phyloP scores from a whole-genome alignment of 108 stramenopile species.

The Skeletonema marinoi region DNA sequence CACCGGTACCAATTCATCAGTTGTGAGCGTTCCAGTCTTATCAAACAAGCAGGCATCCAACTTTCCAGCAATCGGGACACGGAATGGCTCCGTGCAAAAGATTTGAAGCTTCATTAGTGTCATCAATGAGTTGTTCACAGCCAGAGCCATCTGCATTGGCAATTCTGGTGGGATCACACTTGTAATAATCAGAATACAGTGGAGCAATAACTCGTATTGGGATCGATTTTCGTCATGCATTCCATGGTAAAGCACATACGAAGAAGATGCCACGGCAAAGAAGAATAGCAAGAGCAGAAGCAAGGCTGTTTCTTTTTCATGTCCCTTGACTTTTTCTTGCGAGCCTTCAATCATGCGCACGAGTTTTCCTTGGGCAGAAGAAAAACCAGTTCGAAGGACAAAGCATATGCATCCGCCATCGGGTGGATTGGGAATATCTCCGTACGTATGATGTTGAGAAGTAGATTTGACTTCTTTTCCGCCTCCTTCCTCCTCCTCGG shows the following conservation, averaged over 20 bases:
- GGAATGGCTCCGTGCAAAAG: conserved; percentile 96
- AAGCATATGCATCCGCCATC: conserved; percentile 92
- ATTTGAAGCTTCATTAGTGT: conserved; percentile 96
- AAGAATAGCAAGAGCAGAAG: conserved; percentile 90
- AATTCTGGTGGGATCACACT: conserved; percentile 96
- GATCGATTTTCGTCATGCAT: conserved; percentile 85
- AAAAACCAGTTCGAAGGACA: conserved; percentile 96
- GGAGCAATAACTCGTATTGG: conserved; percentile 92
- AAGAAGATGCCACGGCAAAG: conserved; percentile 92
- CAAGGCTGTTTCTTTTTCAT: conserved; percentile 90
- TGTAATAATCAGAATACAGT: conserved; percentile 96
- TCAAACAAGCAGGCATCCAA: conserved; percentile 95
- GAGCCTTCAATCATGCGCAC: conserved; percentile 98
- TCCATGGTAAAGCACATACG: conserved; percentile 94
- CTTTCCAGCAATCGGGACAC: conserved; percentile 96
- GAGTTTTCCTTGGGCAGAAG: conserved; percentile 96
- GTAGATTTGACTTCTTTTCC: not conserved
- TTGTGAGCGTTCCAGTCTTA: conserved; percentile 98
- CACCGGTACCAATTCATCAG: conserved; percentile 96
- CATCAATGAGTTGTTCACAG: conserved; percentile 96
- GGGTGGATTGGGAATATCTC: conserved; percentile 74
- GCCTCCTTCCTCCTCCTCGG: conserved; percentile 34
- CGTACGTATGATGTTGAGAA: conserved; percentile 22
- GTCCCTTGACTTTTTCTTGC: conserved; percentile 95
- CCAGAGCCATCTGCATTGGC: conserved; percentile 98